Conservation (phyloP, 2,329 filamentous ascomycete genomes). For the Spiromastix sp. region DNA sequence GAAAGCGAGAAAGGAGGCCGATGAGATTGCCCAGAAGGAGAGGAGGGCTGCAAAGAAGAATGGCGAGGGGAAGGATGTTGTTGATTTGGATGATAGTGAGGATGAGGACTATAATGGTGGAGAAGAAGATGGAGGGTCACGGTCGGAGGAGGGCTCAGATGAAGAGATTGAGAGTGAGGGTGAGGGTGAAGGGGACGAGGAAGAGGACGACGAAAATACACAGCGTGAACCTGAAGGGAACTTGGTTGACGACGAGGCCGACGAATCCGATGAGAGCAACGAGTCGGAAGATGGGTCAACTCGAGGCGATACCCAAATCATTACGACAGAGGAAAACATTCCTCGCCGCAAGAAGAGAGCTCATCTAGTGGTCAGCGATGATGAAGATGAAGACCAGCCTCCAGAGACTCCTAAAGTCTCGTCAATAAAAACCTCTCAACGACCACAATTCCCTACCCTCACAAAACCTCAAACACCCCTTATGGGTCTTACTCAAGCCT, state of each 20-base stretch:
- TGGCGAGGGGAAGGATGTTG: slow-evolving; percentile 34
- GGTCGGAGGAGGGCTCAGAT: slow-evolving; percentile 18
- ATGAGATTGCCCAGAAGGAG: slow-evolving; percentile 68
- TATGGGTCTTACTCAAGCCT: slow-evolving; percentile 77
- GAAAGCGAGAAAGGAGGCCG: slow-evolving; percentile 69
- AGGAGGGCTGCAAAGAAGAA: slow-evolving; percentile 58
- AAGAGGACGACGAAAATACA: slow-evolving; percentile 16
- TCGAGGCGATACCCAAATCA: slow-evolving; percentile 20
- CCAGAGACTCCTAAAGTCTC: slow-evolving; percentile 22
- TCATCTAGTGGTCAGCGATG: slow-evolving; percentile 55
- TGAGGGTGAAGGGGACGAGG: slow-evolving; percentile 12
- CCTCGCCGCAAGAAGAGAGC: slow-evolving; percentile 40
- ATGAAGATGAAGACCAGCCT: slow-evolving; percentile 47
- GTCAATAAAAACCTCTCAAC: slow-evolving; percentile 22
- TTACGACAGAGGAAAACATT: slow-evolving; percentile 35
- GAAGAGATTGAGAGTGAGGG: slow-evolving; percentile 15
- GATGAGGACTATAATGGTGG: slow-evolving; percentile 35
- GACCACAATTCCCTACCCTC: slow-evolving; percentile 57
- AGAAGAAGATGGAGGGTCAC: slow-evolving; percentile 19
- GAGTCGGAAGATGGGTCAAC: slow-evolving; percentile 21
- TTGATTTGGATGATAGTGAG: slow-evolving; percentile 44
- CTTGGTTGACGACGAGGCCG: slow-evolving; percentile 31
- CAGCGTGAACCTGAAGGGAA: slow-evolving; percentile 11
- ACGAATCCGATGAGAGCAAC: slow-evolving; percentile 24
- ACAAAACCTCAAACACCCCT: slow-evolving; percentile 26